phyloP scores from a whole-genome alignment of 2,329 filamentous ascomycete genomes.

The Stagonosporopsis rhizophila region DNA sequence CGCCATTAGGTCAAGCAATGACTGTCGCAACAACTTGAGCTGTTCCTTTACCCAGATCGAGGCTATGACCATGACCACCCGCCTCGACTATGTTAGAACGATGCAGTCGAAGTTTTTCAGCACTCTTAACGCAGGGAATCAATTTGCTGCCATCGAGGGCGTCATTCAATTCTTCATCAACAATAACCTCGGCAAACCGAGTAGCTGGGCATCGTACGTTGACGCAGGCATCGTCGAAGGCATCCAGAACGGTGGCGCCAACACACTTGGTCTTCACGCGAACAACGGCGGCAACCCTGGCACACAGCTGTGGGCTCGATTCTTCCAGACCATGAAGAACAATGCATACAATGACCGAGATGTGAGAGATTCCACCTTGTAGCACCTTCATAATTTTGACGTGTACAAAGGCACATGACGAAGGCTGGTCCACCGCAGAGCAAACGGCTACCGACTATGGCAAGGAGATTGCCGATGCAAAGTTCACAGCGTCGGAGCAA shows the following conservation, averaged over 20 bases:
- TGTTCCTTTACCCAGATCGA: conserved; percentile 1
- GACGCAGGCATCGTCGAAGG: conserved; percentile 6
- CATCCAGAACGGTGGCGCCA: conserved; percentile 4
- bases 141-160: conserved; percentile 4
- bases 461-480: conserved; percentile 1
- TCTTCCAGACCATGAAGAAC: neutral
- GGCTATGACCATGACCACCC: conserved; percentile 1
- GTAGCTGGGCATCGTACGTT: neutral
- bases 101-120: conserved; percentile 2
- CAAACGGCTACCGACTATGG: conserved; percentile 2
- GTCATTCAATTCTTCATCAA: conserved; percentile 5
- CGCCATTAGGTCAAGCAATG: neutral
- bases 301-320: neutral
- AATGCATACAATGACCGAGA: neutral
- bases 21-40: conserved; percentile 1
- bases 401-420: neutral
- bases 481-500: neutral
- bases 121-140: neutral
- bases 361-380: neutral
- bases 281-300: neutral
- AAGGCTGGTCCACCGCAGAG: conserved; percentile 1
- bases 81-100: neutral
- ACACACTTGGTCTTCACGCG: neutral
- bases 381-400: neutral
- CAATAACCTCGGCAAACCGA: neutral